Evolutionary conservation across 345 rosid genomes (phyloP).

Genomic region (Bretschneidera sinensis): DNA sequence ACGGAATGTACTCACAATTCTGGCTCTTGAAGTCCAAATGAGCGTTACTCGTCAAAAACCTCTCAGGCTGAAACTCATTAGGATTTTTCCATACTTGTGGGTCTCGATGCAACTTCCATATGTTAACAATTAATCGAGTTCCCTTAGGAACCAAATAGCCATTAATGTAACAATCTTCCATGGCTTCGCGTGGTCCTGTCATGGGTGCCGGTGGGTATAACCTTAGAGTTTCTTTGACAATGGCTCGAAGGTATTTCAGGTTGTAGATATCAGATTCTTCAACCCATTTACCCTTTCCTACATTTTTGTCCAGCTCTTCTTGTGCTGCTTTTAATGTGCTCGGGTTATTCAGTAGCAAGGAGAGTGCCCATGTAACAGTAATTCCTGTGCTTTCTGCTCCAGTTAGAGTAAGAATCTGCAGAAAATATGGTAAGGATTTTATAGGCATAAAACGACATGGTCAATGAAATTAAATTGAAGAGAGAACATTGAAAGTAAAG

Average conservation of each 20-base stretch:
- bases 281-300: slow-evolving; percentile 45
- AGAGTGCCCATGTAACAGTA: slow-evolving; percentile 42
- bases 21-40: slow-evolving; percentile 15
- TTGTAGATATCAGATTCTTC: slow-evolving; percentile 50
- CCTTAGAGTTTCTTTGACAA: slow-evolving; percentile 57
- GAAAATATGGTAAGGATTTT: too few relatives aligned
- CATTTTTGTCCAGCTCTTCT: slow-evolving; percentile 45
- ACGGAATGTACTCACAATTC: slow-evolving; percentile 38
- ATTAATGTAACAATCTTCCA: slow-evolving; percentile 36
- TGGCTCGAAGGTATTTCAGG: slow-evolving; percentile 46
- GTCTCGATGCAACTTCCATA: slow-evolving; percentile 61
- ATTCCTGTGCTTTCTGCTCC: slow-evolving; percentile 52
- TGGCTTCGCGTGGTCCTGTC: slow-evolving; percentile 44
- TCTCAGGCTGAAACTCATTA: slow-evolving; percentile 37
- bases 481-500: too few relatives aligned
- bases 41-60: slow-evolving; percentile 29
- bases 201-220: slow-evolving; percentile 49
- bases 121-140: slow-evolving; percentile 41
- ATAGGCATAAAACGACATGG: too few relatives aligned
- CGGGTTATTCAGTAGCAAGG: slow-evolving; percentile 44
- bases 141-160: slow-evolving; percentile 43
- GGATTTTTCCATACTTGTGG: slow-evolving; percentile 43
- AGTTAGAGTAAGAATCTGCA: too few relatives aligned
- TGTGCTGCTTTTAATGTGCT: slow-evolving; percentile 33
- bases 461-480: too few relatives aligned